Evolutionary conservation across 108 stramenopile species (phyloP), one percentile per base, ranked within the genome.

Genomic region (Poteriospumella lacustris): DNA sequence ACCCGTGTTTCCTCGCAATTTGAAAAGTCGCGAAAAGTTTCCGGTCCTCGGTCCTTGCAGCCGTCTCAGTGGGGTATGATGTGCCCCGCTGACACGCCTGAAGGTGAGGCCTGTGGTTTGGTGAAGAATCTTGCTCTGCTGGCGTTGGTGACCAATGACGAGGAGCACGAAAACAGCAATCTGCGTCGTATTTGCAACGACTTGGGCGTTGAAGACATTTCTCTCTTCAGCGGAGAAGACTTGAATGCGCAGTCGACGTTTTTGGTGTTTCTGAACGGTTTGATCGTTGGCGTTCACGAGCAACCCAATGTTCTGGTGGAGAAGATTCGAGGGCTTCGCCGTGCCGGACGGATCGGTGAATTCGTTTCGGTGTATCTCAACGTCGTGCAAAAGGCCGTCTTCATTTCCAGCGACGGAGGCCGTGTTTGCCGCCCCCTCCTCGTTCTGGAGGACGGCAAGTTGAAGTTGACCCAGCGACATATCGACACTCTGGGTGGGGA

Each of bases 1-100:
- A 96, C 96, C 0, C 83, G 96, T n/a, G 94, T 97, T 34, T 94
- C 94, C 76, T 88, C 87, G 67, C 97, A 97, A 79, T 96, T 98
- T 82, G 96, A 96, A 81, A 97, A 97, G 78, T 95, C 94, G 1
- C 86, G 95, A 42, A 98, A 98, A 84, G 96, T 95, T 2, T 92
- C 94, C 9, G 95, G 95, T 15, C 98, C 98, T 0, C 86, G 97
- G 75, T 94, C 96, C 0, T 88, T 98, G 67, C 98, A 98, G 81
- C 92, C 95, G 36, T 91, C 90, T 73, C 97, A 99, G 82, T 99
- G 96, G 96, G 98, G 97, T 47, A 97, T 97, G 96, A 85, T 99
- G 28, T 99, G 98, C 84, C 93, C 95, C 19, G 93, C 94, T 15
- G 97, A 99, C 80, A 97, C 96, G 0, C 98, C 98, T 2, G 98